Conservation (phyloP, 345 rosid species). For the Crucihimalaya himalaica region DNA sequence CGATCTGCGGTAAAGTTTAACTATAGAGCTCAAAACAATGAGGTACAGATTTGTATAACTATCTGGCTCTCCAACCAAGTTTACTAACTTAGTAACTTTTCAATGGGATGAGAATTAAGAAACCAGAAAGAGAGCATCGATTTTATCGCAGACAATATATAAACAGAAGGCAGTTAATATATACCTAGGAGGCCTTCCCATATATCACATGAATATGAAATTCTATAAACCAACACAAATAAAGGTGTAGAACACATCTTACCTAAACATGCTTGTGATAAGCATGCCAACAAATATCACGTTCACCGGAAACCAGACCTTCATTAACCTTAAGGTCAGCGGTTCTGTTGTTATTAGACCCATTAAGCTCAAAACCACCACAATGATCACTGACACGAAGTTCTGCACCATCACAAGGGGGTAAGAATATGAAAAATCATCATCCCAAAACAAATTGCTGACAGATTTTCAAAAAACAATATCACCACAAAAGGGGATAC, state of each 20-base stretch:
- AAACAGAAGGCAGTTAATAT: not conserved
- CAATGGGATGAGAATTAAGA: not conserved
- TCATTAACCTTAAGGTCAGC: slow-evolving; percentile 75
- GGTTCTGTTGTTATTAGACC: slow-evolving; percentile 88
- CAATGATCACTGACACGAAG: slow-evolving; percentile 82
- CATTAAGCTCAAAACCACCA: slow-evolving; percentile 60
- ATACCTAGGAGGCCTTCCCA: not conserved
- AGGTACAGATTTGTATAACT: not conserved
- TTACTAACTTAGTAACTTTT: not conserved
- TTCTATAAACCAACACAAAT: not conserved
- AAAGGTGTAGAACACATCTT: slow-evolving; percentile 27
- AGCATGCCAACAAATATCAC: slow-evolving; percentile 98
- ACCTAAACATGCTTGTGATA: slow-evolving; percentile 99
- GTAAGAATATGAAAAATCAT: not conserved
- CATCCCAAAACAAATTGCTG: slow-evolving; percentile 41
- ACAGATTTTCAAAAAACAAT: slow-evolving; percentile 57
- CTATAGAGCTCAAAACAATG: not conserved
- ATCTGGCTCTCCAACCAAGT: not conserved
- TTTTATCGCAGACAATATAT: not conserved
- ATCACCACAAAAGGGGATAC: not conserved
- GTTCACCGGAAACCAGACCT: slow-evolving; percentile 96
- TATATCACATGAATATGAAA: not conserved
- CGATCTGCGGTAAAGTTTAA: not conserved
- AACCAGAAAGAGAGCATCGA: not conserved
- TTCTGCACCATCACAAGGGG: slow-evolving; percentile 62